phyloP scores from a whole-genome alignment of 257 asterid species.

The Nicotiana attenuata region DNA sequence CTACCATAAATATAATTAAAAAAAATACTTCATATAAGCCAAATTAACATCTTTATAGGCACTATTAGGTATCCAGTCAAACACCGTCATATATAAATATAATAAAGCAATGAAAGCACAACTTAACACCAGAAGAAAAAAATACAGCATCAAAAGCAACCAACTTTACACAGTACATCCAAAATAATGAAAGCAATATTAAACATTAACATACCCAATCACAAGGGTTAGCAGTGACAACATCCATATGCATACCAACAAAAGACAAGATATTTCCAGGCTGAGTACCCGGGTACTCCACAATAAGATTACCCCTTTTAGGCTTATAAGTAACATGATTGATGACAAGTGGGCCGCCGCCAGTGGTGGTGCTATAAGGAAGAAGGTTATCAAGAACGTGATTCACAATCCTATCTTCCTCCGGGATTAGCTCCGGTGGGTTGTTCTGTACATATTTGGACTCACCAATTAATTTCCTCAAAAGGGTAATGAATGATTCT shows the following conservation, averaged over 20 bases:
- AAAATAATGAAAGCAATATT: not conserved
- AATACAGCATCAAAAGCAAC: not conserved
- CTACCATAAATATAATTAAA: not conserved
- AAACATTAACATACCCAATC: constrained; percentile 59
- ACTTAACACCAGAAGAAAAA: not conserved
- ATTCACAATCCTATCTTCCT: constrained; percentile 82
- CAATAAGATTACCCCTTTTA: constrained; percentile 89
- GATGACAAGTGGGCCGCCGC: constrained; percentile 80
- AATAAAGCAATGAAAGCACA: not conserved
- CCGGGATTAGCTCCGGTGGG: constrained; percentile 93
- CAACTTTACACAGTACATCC: not conserved
- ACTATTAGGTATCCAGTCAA: not conserved
- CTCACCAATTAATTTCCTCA: constrained; percentile 78
- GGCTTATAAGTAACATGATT: constrained; percentile 82
- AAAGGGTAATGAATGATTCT: constrained; percentile 59
- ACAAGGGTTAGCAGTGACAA: constrained; percentile 83
- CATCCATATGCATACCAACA: constrained; percentile 99
- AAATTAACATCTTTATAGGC: not conserved
- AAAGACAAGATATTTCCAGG: constrained; percentile 75
- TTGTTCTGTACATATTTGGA: constrained; percentile 87
- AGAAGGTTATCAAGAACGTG: constrained; percentile 76
- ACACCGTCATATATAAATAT: not conserved
- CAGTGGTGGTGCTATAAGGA: constrained; percentile 67
- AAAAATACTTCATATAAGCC: not conserved
- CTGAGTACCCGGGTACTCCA: constrained; percentile 90